A percentile compares a stretch with the other conserved stretches of the same genome.
phyloP scores from a whole-genome alignment of 177 flowering plant species.

The Telopea speciosissima region DNA sequence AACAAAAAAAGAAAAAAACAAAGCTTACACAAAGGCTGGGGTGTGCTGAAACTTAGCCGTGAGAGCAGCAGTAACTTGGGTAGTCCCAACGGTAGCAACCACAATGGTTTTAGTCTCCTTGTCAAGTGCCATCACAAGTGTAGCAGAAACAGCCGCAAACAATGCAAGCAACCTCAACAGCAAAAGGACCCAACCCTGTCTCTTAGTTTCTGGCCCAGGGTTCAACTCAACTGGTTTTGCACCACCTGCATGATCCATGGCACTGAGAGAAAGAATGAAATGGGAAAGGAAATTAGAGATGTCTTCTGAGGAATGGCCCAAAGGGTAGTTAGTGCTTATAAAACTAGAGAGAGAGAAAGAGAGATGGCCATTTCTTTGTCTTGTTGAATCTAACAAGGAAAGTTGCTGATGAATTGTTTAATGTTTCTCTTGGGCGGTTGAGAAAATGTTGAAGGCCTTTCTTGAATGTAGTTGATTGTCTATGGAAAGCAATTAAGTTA shows the following conservation, averaged over 20 bases:
- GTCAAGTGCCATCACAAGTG: constrained; percentile 70
- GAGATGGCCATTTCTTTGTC: constrained; percentile 11
- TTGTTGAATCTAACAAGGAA: constrained; percentile 13
- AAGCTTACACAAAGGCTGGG: constrained; percentile 73
- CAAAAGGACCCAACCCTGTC: constrained; percentile 12
- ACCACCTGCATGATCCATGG: constrained; percentile 24
- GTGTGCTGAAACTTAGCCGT: constrained; percentile 72
- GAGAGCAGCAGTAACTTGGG: constrained; percentile 42
- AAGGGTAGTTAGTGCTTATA: neutral
- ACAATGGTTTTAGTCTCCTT: constrained; percentile 51
- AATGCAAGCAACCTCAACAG: constrained; percentile 48
- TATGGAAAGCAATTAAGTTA: no score
- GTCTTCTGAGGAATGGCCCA: neutral
- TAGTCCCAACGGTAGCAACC: constrained; percentile 53
- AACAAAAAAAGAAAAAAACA: no score
- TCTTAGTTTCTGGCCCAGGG: neutral
- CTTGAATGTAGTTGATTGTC: no score
- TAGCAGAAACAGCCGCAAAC: constrained; percentile 50
- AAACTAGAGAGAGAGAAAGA: constrained; percentile 8
- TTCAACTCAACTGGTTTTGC: constrained; percentile 10
- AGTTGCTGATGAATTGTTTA: neutral
- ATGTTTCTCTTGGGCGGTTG: constrained; percentile 3
- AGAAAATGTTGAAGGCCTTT: neutral
- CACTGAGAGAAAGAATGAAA: neutral
- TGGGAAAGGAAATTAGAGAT: neutral